A percentile compares a stretch with the other conserved stretches of the same genome.
These are phyloP conservation scores for Russula vinacea DNA, from an alignment of 768 basidiomycete genomes.

Conservation along the genomic window DNA sequence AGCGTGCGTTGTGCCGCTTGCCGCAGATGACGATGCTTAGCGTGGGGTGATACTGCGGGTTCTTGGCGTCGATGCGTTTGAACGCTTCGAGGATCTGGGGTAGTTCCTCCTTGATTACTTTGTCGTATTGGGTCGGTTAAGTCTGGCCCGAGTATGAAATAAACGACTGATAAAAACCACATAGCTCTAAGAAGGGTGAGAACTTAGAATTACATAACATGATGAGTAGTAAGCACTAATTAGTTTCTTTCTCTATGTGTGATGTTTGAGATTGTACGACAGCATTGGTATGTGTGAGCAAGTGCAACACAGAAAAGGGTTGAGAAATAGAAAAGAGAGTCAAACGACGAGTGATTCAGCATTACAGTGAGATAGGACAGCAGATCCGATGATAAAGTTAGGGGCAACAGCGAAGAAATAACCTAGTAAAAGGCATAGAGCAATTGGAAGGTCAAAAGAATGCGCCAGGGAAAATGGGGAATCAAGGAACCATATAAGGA, in stretches of 20 bases:
- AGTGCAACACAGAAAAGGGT: not conserved
- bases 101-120: constrained; percentile 57
- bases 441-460: not conserved
- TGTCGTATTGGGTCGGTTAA: constrained; percentile 43
- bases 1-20: constrained; percentile 63
- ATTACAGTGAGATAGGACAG: constrained; percentile 21
- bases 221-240: constrained; percentile 14
- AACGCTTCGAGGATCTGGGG: constrained; percentile 62
- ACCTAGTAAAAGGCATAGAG: not conserved
- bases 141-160: not conserved
- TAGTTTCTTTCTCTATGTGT: constrained; percentile 12
- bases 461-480: not conserved
- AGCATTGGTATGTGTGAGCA: not conserved
- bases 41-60: constrained; percentile 53
- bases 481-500: not conserved
- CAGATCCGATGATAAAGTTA: constrained; percentile 5
- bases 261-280: constrained; percentile 2
- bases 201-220: constrained; percentile 21
- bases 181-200: not conserved
- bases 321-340: not conserved
- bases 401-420: not conserved
- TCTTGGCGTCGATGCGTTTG: constrained; percentile 45
- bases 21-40: constrained; percentile 79
- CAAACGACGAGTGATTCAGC: constrained; percentile 19
- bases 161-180: too few relatives aligned